Conservation (phyloP, 106 monocot species). For the Iris macrosiphon region DNA sequence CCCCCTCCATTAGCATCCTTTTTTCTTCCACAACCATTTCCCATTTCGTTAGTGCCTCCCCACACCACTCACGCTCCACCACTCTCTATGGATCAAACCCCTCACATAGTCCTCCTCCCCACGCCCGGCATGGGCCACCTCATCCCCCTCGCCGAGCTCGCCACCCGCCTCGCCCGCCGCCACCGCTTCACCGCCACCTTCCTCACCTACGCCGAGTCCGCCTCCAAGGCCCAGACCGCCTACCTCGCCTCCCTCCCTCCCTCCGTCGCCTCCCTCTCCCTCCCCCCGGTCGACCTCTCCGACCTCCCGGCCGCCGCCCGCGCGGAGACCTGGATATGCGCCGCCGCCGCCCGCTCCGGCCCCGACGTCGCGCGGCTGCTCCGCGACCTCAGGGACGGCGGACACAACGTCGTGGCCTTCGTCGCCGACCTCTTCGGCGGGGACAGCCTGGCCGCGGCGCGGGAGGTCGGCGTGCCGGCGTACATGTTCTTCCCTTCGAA, state of each 20-base stretch:
- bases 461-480: slow-evolving; percentile 16
- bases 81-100: too few relatives aligned
- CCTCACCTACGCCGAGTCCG: slow-evolving; percentile 6
- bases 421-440: slow-evolving; percentile 50
- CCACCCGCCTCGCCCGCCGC: slow-evolving; percentile 24
- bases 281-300: slow-evolving; percentile 39
- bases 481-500: slow-evolving; percentile 55
- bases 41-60: too few relatives aligned
- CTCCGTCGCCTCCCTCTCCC: slow-evolving; percentile 20
- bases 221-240: slow-evolving; percentile 3
- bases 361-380: slow-evolving; percentile 19
- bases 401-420: slow-evolving; percentile 30
- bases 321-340: slow-evolving; percentile 29
- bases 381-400: background rate
- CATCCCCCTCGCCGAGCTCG: slow-evolving; percentile 43
- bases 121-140: slow-evolving; percentile 57
- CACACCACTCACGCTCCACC: too few relatives aligned
- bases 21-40: too few relatives aligned
- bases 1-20: too few relatives aligned
- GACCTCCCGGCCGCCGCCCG: slow-evolving; percentile 28
- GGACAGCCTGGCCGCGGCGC: slow-evolving; percentile 35
- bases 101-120: slow-evolving; percentile 33
- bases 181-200: slow-evolving; percentile 42
- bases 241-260: slow-evolving; percentile 19
- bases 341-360: slow-evolving; percentile 12